These are phyloP conservation scores for Nissolia schottii DNA, from an alignment of 306 rosid genomes.

Conservation along the genomic window DNA sequence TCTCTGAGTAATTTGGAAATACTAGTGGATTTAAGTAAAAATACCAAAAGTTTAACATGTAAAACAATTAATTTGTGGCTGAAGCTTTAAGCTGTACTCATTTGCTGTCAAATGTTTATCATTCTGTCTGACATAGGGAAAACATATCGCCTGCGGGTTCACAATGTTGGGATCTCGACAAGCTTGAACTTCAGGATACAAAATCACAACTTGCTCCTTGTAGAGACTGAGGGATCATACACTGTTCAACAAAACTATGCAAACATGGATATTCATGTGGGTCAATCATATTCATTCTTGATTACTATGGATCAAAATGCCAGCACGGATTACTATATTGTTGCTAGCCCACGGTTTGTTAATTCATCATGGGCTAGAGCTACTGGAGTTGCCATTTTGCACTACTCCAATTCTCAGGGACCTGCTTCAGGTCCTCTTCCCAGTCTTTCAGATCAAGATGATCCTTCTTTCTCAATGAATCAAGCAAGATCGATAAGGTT, in stretches of 20 bases:
- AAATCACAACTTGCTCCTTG: slow-evolving; percentile 70
- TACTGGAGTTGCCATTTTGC: slow-evolving; percentile 73
- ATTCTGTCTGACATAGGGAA: slow-evolving; percentile 54
- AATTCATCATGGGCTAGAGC: slow-evolving; percentile 66
- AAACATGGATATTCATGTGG: slow-evolving; percentile 81
- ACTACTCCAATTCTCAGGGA: slow-evolving; percentile 71
- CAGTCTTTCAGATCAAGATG: slow-evolving; percentile 49
- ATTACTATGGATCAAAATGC: slow-evolving; percentile 91
- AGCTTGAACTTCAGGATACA: slow-evolving; percentile 81
- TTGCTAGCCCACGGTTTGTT: slow-evolving; percentile 78
- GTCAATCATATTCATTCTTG: slow-evolving; percentile 85
- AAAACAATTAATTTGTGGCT: background rate
- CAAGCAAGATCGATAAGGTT: slow-evolving; percentile 93
- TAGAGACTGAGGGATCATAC: slow-evolving; percentile 86
- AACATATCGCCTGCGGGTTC: slow-evolving; percentile 69
- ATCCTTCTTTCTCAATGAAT: slow-evolving; percentile 70
- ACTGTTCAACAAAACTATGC: slow-evolving; percentile 71
- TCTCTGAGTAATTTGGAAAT: background rate
- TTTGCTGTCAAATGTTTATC: background rate
- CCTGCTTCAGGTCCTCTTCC: slow-evolving; percentile 89
- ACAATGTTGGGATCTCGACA: slow-evolving; percentile 82
- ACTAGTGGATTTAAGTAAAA: background rate
- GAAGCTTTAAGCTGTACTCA: background rate
- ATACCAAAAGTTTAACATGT: background rate
- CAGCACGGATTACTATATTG: slow-evolving; percentile 71